These are phyloP conservation scores for Metschnikowia lochheadii DNA, from an alignment of 805 yeast species.

Conservation along the genomic window DNA sequence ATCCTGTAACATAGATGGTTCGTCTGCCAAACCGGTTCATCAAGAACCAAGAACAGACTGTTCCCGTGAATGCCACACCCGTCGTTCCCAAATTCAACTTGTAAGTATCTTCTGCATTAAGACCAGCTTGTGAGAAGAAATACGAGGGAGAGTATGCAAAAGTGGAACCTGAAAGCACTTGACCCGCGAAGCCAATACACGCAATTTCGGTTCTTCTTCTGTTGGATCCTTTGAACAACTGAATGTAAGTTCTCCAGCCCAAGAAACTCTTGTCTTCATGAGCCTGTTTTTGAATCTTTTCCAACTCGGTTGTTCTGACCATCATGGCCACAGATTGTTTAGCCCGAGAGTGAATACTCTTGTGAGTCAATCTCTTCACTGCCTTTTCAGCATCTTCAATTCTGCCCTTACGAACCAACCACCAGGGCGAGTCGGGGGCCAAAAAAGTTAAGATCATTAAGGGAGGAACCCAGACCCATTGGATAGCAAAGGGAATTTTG, in stretches of 20 bases:
- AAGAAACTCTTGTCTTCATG: conserved; percentile 19
- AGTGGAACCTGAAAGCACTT: conserved; percentile 10
- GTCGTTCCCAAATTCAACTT: conserved; percentile 12
- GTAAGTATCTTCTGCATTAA: conserved; percentile 6
- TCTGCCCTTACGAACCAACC: conserved; percentile 43
- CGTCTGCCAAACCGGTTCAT: conserved; percentile 7
- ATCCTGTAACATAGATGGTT: conserved; percentile 8
- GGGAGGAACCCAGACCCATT: conserved; percentile 59
- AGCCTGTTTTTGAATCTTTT: conserved; percentile 23
- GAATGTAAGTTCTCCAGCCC: conserved; percentile 24
- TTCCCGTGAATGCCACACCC: conserved; percentile 10
- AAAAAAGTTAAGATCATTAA: conserved; percentile 38
- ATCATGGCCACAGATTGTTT: conserved; percentile 18
- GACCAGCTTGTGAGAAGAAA: conserved; percentile 13
- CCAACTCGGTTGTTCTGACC: conserved; percentile 33
- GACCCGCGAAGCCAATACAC: conserved; percentile 10
- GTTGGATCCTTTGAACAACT: conserved; percentile 6
- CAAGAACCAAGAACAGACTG: conserved; percentile 10
- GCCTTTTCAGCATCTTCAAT: conserved; percentile 38
- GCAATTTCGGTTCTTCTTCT: conserved; percentile 10
- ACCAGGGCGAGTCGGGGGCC: conserved; percentile 60
- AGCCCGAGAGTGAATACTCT: conserved; percentile 17
- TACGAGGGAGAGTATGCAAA: conserved; percentile 11
- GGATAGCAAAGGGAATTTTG: conserved; percentile 53
- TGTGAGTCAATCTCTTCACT: conserved; percentile 9